Evolutionary conservation across 768 basidiomycete genomes (phyloP).

Genomic region (Hemileccinum rubropunctum): DNA sequence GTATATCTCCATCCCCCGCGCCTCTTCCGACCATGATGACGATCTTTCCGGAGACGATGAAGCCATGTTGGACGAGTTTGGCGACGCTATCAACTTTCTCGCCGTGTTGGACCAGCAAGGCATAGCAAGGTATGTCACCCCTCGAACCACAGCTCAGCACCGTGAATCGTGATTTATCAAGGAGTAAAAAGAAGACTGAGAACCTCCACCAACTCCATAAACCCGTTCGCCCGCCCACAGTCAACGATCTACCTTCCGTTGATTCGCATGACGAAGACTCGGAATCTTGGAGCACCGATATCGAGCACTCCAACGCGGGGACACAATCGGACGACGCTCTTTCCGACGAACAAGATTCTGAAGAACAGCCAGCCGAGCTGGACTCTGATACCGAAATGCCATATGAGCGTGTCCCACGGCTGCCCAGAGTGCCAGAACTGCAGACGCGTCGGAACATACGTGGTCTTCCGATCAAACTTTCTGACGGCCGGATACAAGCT

Average conservation of each 20-base stretch:
- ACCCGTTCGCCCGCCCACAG: constrained; percentile 42
- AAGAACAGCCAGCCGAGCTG: constrained; percentile 9
- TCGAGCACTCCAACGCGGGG: constrained; percentile 34
- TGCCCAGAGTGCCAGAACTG: constrained; percentile 42
- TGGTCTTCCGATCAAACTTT: constrained; percentile 83
- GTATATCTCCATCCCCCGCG: constrained; percentile 58
- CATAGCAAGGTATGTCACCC: constrained; percentile 65
- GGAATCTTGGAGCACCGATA: constrained; percentile 46
- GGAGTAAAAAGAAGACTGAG: constrained; percentile 83
- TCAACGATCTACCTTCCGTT: constrained; percentile 67
- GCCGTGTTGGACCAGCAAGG: constrained; percentile 68
- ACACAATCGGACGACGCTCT: constrained; percentile 11
- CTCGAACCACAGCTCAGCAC: background rate
- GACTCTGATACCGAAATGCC: constrained; percentile 69
- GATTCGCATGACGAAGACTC: constrained; percentile 65
- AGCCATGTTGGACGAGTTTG: constrained; percentile 63
- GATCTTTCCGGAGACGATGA: constrained; percentile 70
- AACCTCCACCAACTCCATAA: constrained; percentile 67
- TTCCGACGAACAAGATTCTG: constrained; percentile 10
- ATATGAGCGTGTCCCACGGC: constrained; percentile 66
- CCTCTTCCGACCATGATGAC: constrained; percentile 19
- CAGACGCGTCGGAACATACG: constrained; percentile 51
- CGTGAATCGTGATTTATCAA: constrained; percentile 27
- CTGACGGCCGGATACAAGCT: constrained; percentile 71
- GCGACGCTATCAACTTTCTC: constrained; percentile 64